Conservation (phyloP, 163 green algal genomes). For the Scenedesmus sp. region DNA sequence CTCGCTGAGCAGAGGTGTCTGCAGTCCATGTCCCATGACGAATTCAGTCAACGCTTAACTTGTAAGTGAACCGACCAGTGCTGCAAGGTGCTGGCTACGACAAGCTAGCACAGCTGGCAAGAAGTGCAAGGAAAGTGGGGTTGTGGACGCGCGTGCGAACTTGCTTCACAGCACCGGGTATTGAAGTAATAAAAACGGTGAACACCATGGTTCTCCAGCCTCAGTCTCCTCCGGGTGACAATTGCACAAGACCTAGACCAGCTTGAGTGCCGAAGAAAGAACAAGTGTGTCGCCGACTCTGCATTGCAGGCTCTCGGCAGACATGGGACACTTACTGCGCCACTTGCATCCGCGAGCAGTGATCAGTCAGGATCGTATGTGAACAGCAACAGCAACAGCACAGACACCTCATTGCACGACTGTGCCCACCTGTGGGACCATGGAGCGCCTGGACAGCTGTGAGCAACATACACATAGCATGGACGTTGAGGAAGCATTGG, state of each 20-base stretch:
- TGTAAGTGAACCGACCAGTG: background rate
- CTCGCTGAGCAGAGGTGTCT: constrained; percentile 13
- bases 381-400: background rate
- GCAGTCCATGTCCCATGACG: constrained; percentile 6
- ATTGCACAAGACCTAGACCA: background rate
- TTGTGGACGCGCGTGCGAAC: too few relatives aligned
- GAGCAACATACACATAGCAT: background rate
- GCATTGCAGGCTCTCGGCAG: too few relatives aligned
- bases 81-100: background rate
- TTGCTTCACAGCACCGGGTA: too few relatives aligned
- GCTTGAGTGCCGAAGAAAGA: background rate
- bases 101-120: background rate
- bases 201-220: background rate
- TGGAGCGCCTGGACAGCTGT: background rate
- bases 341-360: background rate
- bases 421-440: background rate
- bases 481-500: background rate
- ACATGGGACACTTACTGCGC: too few relatives aligned
- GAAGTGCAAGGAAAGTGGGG: background rate
- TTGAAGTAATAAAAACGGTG: too few relatives aligned
- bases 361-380: background rate
- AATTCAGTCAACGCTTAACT: too few relatives aligned
- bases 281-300: background rate
- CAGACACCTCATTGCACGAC: background rate
- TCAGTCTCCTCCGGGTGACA: background rate